Conservation (phyloP, 2,329 filamentous ascomycete genomes). For the Zasmidium angulare region DNA sequence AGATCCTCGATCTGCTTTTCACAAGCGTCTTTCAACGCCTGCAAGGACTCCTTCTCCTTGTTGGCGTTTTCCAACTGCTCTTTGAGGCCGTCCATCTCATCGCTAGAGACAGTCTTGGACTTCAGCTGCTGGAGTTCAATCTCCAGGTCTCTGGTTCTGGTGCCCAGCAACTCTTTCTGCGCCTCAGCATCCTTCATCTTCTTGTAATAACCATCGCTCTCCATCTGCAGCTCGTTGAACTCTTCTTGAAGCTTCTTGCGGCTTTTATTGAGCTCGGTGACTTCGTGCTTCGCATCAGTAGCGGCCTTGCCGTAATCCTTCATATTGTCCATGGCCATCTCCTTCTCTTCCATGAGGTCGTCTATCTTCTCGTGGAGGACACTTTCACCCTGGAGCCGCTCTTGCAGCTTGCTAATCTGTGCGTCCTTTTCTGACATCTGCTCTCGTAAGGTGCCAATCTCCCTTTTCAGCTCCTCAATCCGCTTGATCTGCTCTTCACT, state of each 20-base stretch:
- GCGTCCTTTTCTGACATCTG: conserved; percentile 38
- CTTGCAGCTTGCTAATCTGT: conserved; percentile 29
- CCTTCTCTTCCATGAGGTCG: conserved; percentile 24
- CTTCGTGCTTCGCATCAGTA: conserved; percentile 33
- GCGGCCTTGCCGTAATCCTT: conserved; percentile 29
- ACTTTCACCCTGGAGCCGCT: conserved; percentile 27
- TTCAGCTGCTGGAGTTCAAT: conserved; percentile 58
- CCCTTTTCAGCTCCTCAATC: conserved; percentile 65
- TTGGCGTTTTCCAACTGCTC: conserved; percentile 38
- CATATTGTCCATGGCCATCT: conserved; percentile 26
- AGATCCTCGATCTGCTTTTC: conserved; percentile 68
- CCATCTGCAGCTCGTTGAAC: conserved; percentile 25
- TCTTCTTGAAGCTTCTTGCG: conserved; percentile 27
- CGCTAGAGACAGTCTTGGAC: conserved; percentile 41
- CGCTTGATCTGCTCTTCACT: conserved; percentile 62
- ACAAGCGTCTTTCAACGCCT: conserved; percentile 63
- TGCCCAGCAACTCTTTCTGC: conserved; percentile 23
- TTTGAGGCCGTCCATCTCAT: conserved; percentile 57
- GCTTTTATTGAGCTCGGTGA: conserved; percentile 29
- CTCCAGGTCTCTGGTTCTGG: conserved; percentile 52
- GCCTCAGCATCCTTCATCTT: conserved; percentile 30
- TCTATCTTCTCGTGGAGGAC: conserved; percentile 28
- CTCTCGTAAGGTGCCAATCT: conserved; percentile 47
- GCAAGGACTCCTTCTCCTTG: conserved; percentile 62
- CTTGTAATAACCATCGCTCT: conserved; percentile 22